Evolutionary conservation across 495 filamentous ascomycete species (phyloP), one percentile per base, ranked within the genome.

Genomic region (Xylaria cubensis): DNA sequence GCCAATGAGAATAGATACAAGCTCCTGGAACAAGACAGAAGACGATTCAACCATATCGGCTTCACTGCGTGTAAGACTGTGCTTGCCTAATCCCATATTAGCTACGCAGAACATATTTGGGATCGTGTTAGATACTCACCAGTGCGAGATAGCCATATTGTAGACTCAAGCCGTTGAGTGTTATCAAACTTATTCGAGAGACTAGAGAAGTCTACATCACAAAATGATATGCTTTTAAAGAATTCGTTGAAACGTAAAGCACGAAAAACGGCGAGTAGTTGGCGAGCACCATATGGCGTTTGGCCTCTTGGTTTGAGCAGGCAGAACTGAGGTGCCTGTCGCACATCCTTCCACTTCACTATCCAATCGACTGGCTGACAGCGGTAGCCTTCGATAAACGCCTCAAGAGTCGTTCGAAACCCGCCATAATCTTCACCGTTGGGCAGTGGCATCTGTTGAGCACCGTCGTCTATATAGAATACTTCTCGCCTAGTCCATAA

Each of bases 181-280:
- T 78, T 80, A 68, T 86, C 82, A 39, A 78, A 72, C 2, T 72
- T 67, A 15, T 77, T 77, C 50, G 77, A 77, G 19, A 85, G 77
- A 19, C 73, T 75, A 1, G 77, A 74, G 12, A 99, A 85, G 71
- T 87, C 89, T 61, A 97, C 88, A 36, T 91, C 89, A 17, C 86
- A 82, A 79, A 98, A 97, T 1, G 94, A 97, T 48, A 99, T 88
- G 1, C 93, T 92, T 64, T 86, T 86, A 80, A 98, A 98, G 17
- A 89, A 92, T 78, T 97, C 94, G 75, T 98, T 98, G 82, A 97
- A 99, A 46, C 96, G 88, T 62, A 99, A 82, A 7, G 96, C 89
- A 24, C 95, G 89, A 85, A 97, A 88, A 32, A 98, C 88, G 2
- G 96, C 94, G 50, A 99, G 84, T 32, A 98, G 79, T 79, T 98